These are phyloP conservation scores for Linum usitatissimum DNA, from an alignment of 345 rosid species.

Conservation along the genomic window DNA sequence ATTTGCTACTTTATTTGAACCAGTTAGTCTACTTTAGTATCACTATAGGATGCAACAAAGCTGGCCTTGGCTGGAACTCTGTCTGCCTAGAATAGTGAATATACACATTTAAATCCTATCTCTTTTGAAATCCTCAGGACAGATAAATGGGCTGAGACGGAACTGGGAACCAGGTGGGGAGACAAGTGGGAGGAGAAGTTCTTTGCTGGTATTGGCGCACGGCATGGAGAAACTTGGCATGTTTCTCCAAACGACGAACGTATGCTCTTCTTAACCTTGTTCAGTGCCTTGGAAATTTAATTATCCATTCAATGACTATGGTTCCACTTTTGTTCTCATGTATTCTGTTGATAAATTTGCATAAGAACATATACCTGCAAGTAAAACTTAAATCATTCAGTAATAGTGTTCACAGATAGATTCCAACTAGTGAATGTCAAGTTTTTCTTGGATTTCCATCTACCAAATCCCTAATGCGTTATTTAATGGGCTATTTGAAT, in stretches of 20 bases:
- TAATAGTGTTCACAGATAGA: not conserved
- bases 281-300: not conserved
- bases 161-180: slow-evolving; percentile 98
- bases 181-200: slow-evolving; percentile 99
- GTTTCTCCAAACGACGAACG: slow-evolving; percentile 74
- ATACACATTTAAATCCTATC: slow-evolving; percentile 6
- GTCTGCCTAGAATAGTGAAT: not conserved
- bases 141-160: slow-evolving; percentile 99
- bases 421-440: not conserved
- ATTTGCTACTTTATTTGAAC: not conserved
- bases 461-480: not conserved
- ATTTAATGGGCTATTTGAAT: too few species aligned
- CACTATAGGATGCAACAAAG: not conserved
- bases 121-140: slow-evolving; percentile 60
- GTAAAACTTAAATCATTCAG: not conserved
- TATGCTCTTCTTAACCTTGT: slow-evolving; percentile 24
- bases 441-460: not conserved
- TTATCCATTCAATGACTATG: not conserved
- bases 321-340: too few species aligned
- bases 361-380: not conserved
- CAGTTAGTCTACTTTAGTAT: not conserved
- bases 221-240: slow-evolving; percentile 99
- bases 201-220: slow-evolving; percentile 88
- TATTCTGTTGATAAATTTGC: not conserved
- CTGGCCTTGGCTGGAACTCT: not conserved